A percentile compares a stretch with the other conserved stretches of the same genome.
phyloP scores from a whole-genome alignment of 2,329 filamentous ascomycete genomes.

The Dactylellina cionopaga region DNA sequence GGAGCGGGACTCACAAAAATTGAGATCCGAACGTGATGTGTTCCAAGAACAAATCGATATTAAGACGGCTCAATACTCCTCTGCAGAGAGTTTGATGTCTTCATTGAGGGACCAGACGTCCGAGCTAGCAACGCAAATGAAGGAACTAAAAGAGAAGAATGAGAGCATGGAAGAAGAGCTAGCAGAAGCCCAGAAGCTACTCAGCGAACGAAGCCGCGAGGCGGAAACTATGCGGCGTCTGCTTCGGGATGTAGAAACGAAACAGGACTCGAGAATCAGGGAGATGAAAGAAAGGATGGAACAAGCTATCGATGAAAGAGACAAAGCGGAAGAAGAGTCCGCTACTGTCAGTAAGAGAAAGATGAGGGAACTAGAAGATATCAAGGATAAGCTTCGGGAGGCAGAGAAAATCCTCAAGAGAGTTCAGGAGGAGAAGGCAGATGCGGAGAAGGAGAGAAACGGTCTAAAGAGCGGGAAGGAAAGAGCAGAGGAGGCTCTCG shows the following conservation, averaged over 20 bases:
- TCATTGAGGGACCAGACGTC: conserved; percentile 93
- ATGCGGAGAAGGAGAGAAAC: conserved; percentile 76
- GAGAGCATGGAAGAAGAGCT: conserved; percentile 93
- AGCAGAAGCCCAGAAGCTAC: conserved; percentile 82
- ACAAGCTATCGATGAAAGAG: conserved; percentile 88
- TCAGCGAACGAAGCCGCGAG: conserved; percentile 88
- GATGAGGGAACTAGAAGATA: conserved; percentile 84
- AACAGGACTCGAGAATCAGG: conserved; percentile 80
- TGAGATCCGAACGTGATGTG: conserved; percentile 73
- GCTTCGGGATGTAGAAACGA: conserved; percentile 83
- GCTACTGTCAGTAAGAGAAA: conserved; percentile 78
- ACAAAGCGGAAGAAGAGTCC: conserved; percentile 90
- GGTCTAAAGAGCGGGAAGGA: conserved; percentile 79
- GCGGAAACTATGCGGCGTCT: conserved; percentile 93
- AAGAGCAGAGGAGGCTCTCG: conserved; percentile 77
- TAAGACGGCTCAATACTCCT: conserved; percentile 85
- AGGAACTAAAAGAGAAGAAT: conserved; percentile 82
- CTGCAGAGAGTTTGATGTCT: conserved; percentile 79
- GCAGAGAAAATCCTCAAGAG: conserved; percentile 79
- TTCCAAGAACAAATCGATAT: conserved; percentile 83
- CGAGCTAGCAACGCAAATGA: conserved; percentile 89
- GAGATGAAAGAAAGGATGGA: conserved; percentile 92
- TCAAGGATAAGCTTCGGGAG: conserved; percentile 80
- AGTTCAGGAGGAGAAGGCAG: conserved; percentile 78
- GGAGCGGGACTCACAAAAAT: conserved; percentile 76